Base-by-base conservation (phyloP, 139 green algal genomes). In the Diplosphaera chodatii region DNA sequence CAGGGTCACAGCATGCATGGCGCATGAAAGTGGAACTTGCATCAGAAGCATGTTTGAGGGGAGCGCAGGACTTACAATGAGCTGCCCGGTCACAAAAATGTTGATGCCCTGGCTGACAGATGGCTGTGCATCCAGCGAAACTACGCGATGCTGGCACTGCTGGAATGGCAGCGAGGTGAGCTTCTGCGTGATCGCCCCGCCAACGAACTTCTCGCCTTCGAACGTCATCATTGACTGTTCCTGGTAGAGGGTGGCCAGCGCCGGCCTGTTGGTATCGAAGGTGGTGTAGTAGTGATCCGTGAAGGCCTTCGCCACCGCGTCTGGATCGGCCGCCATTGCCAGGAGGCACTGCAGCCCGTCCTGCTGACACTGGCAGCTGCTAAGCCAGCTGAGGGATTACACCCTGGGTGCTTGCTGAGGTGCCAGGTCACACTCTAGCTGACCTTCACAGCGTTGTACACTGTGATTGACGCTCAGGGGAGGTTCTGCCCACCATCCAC, bases 281-380 rank as follows among this genome's bases (percentile, higher is more conserved):
- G 93, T 91, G 31, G 82, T 77, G 70, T 99, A 99, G 75, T 97
- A 99, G 86, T 98, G 93, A 34, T 91, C 79, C 29, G 93, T 82
- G 74, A 99, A 99, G 2, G 92, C 93, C 88, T 82, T 82, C 6
- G 77, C 77, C 29, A 82, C 67, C 1, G 55, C 55, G n/a, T 82
- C 77, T 4, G 70, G 77, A 55, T 82, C 77, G 4, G 30, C 62
- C 40, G 76, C 76, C 28, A 28, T 74, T n/a, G n/a, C n/a, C n/a
- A n/a, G n/a, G n/a, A n/a, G n/a, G n/a, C n/a, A n/a, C n/a, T n/a
- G n/a, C n/a, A n/a, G n/a, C n/a, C n/a, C n/a, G n/a, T n/a, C n/a
- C n/a, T n/a, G n/a, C n/a, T n/a, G n/a, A n/a, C n/a, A n/a, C n/a
- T n/a, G n/a, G n/a, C n/a, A n/a, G n/a, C n/a, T n/a, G n/a, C n/a